Base-by-base conservation (phyloP, 495 filamentous ascomycete genomes). In the Daldinia loculata region DNA sequence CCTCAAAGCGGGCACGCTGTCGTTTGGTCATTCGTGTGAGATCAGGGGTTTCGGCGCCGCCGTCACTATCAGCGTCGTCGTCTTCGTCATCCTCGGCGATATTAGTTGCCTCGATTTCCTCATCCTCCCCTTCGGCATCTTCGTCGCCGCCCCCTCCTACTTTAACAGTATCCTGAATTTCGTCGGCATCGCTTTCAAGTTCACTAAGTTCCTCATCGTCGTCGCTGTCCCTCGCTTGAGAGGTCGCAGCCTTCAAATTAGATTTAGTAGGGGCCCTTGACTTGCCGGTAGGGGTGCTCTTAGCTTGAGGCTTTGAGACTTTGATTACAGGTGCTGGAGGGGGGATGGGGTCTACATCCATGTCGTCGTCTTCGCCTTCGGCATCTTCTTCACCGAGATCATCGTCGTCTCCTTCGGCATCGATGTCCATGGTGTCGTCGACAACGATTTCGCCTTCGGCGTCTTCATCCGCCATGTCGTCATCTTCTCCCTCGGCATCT, bases 11-110 rank as follows among this genome's bases (percentile, higher is more conserved):
- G 15, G 90, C 90, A 52, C 91, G 83, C 79, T 99, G 95, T 53
- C 95, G 85, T 74, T 94, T 93, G 17, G 95, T 99, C 81, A 97
- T 87, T 74, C 92, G 93, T 76, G 89, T 91, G 38, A 92, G 80
- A 77, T 98, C 93, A 0, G 93, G 93, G 0, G 90, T 91, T 30
- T 86, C 86, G n/a, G 80, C 84, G 29, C 81, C 82, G n/a, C 86
- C 89, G 72, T 93, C 92, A 65, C 86, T 89, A 65, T 90, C 89
- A 61, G 86, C 77, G 17, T 92, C 91, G 26, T 88, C 86, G 27
- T 91, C 89, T 36, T 87, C 89, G 11, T 87, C 88, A 22, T 86
- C 89, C 32, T 84, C 87, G 15, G 80, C 85, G 24, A 76, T 81
- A 45, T 81, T 84, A 29, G 82, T 85, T 26, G 84, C 85, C 56